A percentile compares a stretch with the other conserved stretches of the same genome.
phyloP scores from a whole-genome alignment of 2,329 filamentous ascomycete species.

The Emergomyces pasteurianus region DNA sequence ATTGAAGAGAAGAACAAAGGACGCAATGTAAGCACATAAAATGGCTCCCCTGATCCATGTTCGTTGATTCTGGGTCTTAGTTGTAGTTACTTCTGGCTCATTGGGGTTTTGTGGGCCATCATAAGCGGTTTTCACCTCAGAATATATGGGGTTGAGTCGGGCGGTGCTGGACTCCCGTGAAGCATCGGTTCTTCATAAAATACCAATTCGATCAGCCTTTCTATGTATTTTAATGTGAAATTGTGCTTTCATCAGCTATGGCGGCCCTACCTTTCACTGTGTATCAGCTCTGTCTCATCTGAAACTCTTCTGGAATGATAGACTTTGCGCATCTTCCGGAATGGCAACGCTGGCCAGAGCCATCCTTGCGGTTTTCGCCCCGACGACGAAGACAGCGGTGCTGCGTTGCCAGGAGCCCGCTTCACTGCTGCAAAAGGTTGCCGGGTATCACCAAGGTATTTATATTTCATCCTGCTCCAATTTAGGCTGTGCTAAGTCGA shows the following conservation, averaged over 20 bases:
- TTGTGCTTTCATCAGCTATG: not conserved
- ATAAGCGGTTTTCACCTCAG: not conserved
- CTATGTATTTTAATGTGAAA: not conserved
- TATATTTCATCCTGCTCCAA: not conserved
- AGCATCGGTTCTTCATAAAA: not conserved
- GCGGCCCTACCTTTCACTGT: not conserved
- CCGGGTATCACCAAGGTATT: not conserved
- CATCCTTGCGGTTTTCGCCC: not conserved
- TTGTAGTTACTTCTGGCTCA: not conserved
- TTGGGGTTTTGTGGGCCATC: not conserved
- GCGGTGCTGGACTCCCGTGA: not conserved
- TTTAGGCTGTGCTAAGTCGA: not conserved
- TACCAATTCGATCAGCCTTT: not conserved
- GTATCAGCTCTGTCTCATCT: not conserved
- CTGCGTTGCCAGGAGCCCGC: not conserved
- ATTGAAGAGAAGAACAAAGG: constrained; percentile 8
- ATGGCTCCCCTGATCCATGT: constrained; percentile 3
- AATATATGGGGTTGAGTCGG: not conserved
- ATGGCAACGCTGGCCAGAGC: not conserved
- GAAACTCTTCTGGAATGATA: not conserved
- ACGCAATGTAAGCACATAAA: constrained; percentile 1
- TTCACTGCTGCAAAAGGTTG: not conserved
- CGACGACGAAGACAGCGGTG: not conserved
- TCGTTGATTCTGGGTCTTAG: not conserved
- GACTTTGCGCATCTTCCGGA: not conserved